These are phyloP conservation scores for Talaromyces adpressus DNA, from an alignment of 495 filamentous ascomycete genomes.

Conservation along the genomic window DNA sequence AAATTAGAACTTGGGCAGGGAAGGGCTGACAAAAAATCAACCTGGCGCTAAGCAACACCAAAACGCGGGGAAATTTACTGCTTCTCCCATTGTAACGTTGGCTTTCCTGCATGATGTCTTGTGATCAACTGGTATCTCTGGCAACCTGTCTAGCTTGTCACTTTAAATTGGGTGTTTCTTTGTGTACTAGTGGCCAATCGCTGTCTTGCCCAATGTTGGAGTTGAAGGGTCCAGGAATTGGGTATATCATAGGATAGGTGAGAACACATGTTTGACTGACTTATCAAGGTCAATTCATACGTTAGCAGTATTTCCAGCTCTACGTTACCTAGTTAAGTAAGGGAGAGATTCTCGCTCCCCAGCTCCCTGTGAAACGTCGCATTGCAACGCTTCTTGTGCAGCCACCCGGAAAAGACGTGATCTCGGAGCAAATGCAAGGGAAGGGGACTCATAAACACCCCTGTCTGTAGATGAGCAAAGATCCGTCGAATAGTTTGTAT, in stretches of 20 bases:
- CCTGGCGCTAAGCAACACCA: neutral
- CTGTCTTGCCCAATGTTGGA: neutral
- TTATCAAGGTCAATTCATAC: no score
- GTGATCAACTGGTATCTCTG: neutral
- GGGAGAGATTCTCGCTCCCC: no score
- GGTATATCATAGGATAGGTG: neutral
- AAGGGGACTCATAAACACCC: no score
- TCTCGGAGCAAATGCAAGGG: no score
- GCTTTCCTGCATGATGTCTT: neutral
- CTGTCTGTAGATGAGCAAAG: no score
- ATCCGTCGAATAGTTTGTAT: no score
- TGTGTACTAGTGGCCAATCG: neutral
- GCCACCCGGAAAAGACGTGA: no score
- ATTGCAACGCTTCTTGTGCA: no score
- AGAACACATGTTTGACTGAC: no score
- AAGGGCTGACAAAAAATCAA: neutral
- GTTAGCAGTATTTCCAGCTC: no score
- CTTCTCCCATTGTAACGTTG: neutral
- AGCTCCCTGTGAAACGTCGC: no score
- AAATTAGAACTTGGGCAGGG: neutral
- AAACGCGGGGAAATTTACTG: neutral
- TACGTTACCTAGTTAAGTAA: no score
- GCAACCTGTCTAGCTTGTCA: neutral
- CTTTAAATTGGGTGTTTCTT: neutral
- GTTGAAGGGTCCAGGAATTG: neutral